Evolutionary conservation across 2,329 filamentous ascomycete genomes (phyloP), one percentile per base, ranked within the genome.

Genomic region (Neonectria neomacrospora): DNA sequence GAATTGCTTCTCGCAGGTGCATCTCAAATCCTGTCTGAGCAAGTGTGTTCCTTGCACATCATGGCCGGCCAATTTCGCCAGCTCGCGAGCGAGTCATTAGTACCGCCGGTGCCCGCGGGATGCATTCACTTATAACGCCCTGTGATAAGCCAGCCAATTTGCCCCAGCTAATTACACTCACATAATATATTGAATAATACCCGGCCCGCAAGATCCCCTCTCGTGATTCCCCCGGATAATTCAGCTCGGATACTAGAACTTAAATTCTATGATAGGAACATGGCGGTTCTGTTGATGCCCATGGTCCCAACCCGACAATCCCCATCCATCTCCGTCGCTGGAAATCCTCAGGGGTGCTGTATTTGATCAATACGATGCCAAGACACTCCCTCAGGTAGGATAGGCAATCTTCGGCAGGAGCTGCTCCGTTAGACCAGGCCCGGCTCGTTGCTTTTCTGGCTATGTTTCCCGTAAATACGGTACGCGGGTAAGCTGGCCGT

Each of bases 61-160:
- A 14, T 58, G 32, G 10, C 64, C 32, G 20, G 50, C 42, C 50
- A 71, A 72, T 72, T 54, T 72, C 66, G 58, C 64, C 61, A 71
- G 10, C 32, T 22, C 14, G 34, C 28, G 52, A 47, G 45, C 39
- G 18, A 32, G 42, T 54, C 37, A 34, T 23, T 26, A 30, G 45
- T 34, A 26, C 41, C 48, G 41, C 61, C 61, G 44, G 54, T 41
- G 28, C 54, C 57, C 52, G 66, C 50, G 63, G 51, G 30, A 64
- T 57, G 54, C 34, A 59, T 67, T 66, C 69, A 59, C 58, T 66
- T 67, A 67, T 67, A 52, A 57, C 30, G 26, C 28, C 32, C 42
- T 30, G 48, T 67, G 64, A 63, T 71, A 72, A 67, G 52, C 61
- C 34, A 37, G 37, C 37, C 56, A 71, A 72, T 72, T 67, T 69